These are phyloP conservation scores for Helenozyma baotianmanensis DNA, from an alignment of 805 yeast species.

Conservation along the genomic window DNA sequence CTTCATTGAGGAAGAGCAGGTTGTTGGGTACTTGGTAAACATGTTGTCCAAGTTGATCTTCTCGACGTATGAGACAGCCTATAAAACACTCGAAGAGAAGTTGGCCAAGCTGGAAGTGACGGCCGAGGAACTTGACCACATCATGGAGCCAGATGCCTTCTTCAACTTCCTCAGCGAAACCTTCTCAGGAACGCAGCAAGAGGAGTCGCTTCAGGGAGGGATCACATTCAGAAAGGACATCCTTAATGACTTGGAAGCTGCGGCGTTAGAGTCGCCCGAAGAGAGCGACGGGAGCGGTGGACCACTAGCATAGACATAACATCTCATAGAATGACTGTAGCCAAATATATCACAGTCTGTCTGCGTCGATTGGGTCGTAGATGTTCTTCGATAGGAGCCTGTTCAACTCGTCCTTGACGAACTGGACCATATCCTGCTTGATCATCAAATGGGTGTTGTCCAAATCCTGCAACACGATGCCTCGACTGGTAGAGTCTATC, in stretches of 20 bases:
- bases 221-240: conserved; percentile 24
- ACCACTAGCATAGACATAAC: too few relatives aligned
- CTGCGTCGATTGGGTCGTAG: conserved; percentile 79
- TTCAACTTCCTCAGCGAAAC: conserved; percentile 43
- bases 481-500: conserved; percentile 72
- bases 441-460: conserved; percentile 89
- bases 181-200: conserved; percentile 19
- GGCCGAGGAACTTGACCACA: conserved; percentile 34
- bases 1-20: conserved; percentile 55
- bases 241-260: conserved; percentile 17
- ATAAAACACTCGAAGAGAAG: conserved; percentile 26
- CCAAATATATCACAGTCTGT: too few relatives aligned
- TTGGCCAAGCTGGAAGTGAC: conserved; percentile 18
- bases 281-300: too few relatives aligned
- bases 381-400: conserved; percentile 74
- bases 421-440: conserved; percentile 70
- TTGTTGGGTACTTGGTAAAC: conserved; percentile 26
- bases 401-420: conserved; percentile 73
- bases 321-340: too few relatives aligned
- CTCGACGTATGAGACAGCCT: conserved; percentile 53
- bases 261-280: too few relatives aligned
- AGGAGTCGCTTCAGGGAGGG: conserved; percentile 9
- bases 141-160: conserved; percentile 64
- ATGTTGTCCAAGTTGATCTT: conserved; percentile 46
- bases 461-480: conserved; percentile 67